These are phyloP conservation scores for Neurospora discreta DNA, from an alignment of 495 filamentous ascomycete species.

Conservation along the genomic window DNA sequence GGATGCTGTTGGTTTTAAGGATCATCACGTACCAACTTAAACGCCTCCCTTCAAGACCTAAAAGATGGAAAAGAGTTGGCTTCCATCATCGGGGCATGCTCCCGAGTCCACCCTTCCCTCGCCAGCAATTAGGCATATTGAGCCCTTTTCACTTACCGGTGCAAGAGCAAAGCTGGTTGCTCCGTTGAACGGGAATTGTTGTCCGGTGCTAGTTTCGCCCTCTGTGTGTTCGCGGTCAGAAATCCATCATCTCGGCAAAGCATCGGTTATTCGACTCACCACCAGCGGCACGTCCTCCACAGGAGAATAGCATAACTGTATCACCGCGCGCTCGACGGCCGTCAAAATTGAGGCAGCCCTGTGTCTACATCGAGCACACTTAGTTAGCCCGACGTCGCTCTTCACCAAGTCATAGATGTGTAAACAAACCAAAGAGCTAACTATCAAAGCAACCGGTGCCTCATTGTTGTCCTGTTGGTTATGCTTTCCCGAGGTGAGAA, in stretches of 20 bases:
- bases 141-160: slow-evolving; percentile 27
- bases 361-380: slow-evolving; percentile 15
- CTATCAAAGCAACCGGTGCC: slow-evolving; percentile 29
- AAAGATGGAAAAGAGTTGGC: slow-evolving; percentile 37
- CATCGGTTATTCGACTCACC: slow-evolving; percentile 15
- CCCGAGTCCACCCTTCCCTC: slow-evolving; percentile 28
- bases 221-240: slow-evolving; percentile 8
- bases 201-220: slow-evolving; percentile 30
- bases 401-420: background rate
- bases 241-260: slow-evolving; percentile 4
- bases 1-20: background rate
- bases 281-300: slow-evolving; percentile 42
- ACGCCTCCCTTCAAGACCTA: background rate
- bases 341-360: slow-evolving; percentile 44
- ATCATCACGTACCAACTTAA: background rate
- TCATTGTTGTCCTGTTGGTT: slow-evolving; percentile 22
- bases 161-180: slow-evolving; percentile 31
- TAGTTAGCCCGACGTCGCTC: background rate
- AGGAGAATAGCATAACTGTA: slow-evolving; percentile 41
- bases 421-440: slow-evolving; percentile 33
- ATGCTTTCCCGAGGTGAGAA: slow-evolving; percentile 41
- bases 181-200: slow-evolving; percentile 31
- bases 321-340: slow-evolving; percentile 30
- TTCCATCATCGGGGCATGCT: slow-evolving; percentile 28
- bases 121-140: slow-evolving; percentile 31